Evolutionary conservation across 176 grass and related monocot genomes (phyloP).

Genomic region (Eleusine indica): DNA sequence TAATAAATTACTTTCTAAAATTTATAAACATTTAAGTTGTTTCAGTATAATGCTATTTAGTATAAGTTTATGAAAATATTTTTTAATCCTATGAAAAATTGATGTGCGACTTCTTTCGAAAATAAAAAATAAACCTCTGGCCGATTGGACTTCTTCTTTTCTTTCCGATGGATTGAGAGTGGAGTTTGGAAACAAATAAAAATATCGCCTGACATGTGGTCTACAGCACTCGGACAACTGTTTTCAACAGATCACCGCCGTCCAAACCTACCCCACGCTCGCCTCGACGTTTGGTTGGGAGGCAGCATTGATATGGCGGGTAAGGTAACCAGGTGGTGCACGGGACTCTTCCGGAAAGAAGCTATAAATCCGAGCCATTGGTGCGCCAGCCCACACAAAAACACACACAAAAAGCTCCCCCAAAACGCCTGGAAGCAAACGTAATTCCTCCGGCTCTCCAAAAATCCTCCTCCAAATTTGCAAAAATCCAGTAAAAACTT

Average conservation of each 20-base stretch:
- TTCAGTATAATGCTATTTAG: no score
- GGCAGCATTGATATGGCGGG: not conserved
- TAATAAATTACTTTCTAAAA: not conserved
- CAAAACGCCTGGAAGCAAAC: constrained; percentile 18
- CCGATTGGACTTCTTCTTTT: no score
- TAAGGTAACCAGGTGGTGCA: constrained; percentile 40
- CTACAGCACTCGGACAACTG: not conserved
- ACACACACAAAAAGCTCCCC: not conserved
- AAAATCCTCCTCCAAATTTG: not conserved
- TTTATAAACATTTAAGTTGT: no score
- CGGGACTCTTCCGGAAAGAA: not conserved
- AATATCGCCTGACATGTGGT: not conserved
- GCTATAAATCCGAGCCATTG: constrained; percentile 32
- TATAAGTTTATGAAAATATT: not conserved
- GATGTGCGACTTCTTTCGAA: not conserved
- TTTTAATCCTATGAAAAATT: not conserved
- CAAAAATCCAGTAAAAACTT: not conserved
- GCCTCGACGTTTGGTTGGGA: not conserved
- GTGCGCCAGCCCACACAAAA: constrained; percentile 4
- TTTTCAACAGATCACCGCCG: not conserved
- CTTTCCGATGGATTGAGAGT: no score
- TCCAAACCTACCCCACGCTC: not conserved
- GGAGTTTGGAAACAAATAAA: not conserved
- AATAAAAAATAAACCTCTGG: no score
- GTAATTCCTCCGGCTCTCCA: not conserved